A percentile compares a stretch with the other conserved stretches of the same genome.
These are phyloP conservation scores for Sphagnurus paluster DNA, from an alignment of 1,284 basidiomycete genomes.

Conservation along the genomic window DNA sequence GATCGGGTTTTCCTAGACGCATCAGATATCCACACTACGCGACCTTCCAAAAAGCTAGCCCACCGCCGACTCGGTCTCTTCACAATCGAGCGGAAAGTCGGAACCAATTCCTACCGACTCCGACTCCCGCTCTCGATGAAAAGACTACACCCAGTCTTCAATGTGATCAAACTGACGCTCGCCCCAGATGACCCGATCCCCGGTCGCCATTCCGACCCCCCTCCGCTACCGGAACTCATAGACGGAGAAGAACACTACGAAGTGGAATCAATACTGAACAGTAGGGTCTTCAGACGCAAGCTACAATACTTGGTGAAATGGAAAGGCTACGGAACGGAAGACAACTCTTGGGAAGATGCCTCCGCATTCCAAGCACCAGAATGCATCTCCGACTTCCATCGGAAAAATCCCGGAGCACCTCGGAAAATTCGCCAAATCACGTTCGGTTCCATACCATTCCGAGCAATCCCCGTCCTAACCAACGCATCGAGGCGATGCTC, in stretches of 20 bases:
- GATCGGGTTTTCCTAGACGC: constrained; percentile 35
- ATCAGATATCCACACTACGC: constrained; percentile 34
- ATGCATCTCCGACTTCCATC: no score
- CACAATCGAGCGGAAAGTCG: constrained; percentile 24
- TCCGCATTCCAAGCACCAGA: no score
- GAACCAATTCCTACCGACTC: constrained; percentile 27
- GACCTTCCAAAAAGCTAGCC: constrained; percentile 42
- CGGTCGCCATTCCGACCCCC: background rate
- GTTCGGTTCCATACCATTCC: no score
- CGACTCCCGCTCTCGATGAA: constrained; percentile 32
- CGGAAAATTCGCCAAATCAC: no score
- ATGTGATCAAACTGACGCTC: constrained; percentile 33
- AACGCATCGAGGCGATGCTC: no score
- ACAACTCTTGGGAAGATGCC: no score
- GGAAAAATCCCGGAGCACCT: no score
- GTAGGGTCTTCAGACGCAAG: background rate
- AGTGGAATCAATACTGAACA: background rate
- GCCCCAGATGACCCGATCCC: background rate
- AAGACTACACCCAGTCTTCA: constrained; percentile 38
- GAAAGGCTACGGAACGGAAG: no score
- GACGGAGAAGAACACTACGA: background rate
- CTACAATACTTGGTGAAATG: constrained; percentile 4
- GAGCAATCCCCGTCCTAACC: no score
- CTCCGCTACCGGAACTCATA: background rate
- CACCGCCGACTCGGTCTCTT: constrained; percentile 44